Percentiles rank a stretch among this genome's conserved stretches.
Evolutionary conservation across 2,329 filamentous ascomycete species (phyloP).

Genomic region (Cercospora sp.): DNA sequence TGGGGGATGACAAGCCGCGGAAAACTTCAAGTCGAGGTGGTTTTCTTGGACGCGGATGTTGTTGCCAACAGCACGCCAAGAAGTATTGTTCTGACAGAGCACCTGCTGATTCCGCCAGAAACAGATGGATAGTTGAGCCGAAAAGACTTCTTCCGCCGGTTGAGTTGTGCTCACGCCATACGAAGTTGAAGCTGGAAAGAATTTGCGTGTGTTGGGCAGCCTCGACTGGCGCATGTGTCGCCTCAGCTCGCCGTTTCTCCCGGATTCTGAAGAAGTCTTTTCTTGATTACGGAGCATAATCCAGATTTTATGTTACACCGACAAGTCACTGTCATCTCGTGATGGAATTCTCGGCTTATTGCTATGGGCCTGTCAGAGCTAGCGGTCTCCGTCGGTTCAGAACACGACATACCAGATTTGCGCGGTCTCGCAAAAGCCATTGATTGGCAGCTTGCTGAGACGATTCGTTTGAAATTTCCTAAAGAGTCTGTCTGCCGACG

Average conservation of each 20-base stretch:
- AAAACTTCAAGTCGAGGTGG: neutral
- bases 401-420: neutral
- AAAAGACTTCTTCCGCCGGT: neutral
- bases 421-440: neutral
- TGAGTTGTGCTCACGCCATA: neutral
- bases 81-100: neutral
- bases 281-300: neutral
- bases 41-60: neutral
- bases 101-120: neutral
- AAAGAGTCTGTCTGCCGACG: neutral
- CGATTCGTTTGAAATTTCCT: neutral
- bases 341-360: neutral
- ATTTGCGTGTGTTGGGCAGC: neutral
- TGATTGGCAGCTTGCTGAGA: neutral
- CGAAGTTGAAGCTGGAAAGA: neutral
- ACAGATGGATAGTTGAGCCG: neutral
- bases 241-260: neutral
- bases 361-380: neutral
- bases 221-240: neutral
- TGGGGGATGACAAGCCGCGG: neutral
- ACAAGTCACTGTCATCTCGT: neutral
- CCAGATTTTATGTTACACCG: neutral
- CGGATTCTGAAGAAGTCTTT: neutral
- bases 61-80: neutral
- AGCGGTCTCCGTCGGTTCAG: neutral